Conservation (phyloP, 805 yeast species). For the Cyberlindnera bimundalis region DNA sequence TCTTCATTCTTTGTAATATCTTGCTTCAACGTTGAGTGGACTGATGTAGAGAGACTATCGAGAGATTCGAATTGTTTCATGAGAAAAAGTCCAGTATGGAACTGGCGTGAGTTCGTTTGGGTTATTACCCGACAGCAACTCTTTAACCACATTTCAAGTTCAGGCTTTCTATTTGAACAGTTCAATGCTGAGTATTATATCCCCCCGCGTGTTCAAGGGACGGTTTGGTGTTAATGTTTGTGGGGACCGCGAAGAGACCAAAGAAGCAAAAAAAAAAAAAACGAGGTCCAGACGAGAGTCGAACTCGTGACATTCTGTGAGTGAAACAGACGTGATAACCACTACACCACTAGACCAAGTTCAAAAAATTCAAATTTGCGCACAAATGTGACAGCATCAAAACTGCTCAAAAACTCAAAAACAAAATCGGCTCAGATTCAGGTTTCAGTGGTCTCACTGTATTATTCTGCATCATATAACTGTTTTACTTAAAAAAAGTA, state of each 20-base stretch:
- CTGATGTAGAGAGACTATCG: constrained; percentile 2
- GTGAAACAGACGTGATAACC: constrained; percentile 37
- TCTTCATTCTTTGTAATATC: neutral
- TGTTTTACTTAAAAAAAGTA: no score
- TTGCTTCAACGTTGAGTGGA: neutral
- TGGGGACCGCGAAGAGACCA: no score
- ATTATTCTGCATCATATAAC: no score
- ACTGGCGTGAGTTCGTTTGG: no score
- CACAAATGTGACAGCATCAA: no score
- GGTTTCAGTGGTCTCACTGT: no score
- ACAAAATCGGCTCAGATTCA: no score
- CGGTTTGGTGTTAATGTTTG: no score
- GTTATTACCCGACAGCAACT: neutral
- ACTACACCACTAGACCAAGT: constrained; percentile 33
- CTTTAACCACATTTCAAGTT: neutral
- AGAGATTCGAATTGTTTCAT: constrained; percentile 1
- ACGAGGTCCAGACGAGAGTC: constrained; percentile 33
- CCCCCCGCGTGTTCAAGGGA: no score
- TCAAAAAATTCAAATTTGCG: no score
- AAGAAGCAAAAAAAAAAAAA: constrained; percentile 6
- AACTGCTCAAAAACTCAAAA: no score
- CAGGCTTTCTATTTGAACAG: no score
- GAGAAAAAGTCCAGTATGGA: neutral
- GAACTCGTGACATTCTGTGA: constrained; percentile 35
- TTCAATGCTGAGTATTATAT: neutral